Conservation (phyloP, 2,329 filamentous ascomycete genomes). For the Pezizomycotina sp. region DNA sequence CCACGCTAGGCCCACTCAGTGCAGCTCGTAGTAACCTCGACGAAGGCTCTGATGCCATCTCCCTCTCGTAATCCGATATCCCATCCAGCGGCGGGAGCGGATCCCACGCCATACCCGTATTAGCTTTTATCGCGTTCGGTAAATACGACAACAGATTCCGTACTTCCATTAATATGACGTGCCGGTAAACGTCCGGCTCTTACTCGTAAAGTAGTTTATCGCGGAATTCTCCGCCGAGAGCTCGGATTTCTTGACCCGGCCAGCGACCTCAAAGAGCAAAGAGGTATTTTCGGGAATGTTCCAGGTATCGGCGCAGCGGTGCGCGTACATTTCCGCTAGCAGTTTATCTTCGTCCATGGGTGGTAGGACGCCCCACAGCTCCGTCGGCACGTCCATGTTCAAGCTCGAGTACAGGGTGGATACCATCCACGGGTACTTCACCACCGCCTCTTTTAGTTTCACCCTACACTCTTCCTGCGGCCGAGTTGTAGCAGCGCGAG, state of each 20-base stretch:
- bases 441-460: conserved; percentile 50
- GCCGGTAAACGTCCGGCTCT: conserved; percentile 48
- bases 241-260: conserved; percentile 30
- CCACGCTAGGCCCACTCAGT: background rate
- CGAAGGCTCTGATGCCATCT: conserved; percentile 5
- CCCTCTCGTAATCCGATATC: conserved; percentile 18
- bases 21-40: background rate
- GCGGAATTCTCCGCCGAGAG: conserved; percentile 32
- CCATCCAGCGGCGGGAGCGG: conserved; percentile 53
- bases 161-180: conserved; percentile 62
- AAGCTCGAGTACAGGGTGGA: conserved; percentile 64
- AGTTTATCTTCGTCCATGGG: conserved; percentile 48
- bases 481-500: conserved; percentile 59
- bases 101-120: conserved; percentile 59
- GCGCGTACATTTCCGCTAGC: conserved; percentile 58
- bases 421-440: conserved; percentile 68
- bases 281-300: conserved; percentile 55
- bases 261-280: conserved; percentile 53
- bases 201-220: conserved; percentile 29
- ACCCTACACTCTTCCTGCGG: conserved; percentile 48
- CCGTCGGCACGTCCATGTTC: conserved; percentile 54
- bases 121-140: conserved; percentile 46
- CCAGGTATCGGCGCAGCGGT: conserved; percentile 68
- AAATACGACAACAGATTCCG: conserved; percentile 53
- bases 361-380: conserved; percentile 65